phyloP scores from a whole-genome alignment of 2,329 filamentous ascomycete species.

The Didymella segeticola region DNA sequence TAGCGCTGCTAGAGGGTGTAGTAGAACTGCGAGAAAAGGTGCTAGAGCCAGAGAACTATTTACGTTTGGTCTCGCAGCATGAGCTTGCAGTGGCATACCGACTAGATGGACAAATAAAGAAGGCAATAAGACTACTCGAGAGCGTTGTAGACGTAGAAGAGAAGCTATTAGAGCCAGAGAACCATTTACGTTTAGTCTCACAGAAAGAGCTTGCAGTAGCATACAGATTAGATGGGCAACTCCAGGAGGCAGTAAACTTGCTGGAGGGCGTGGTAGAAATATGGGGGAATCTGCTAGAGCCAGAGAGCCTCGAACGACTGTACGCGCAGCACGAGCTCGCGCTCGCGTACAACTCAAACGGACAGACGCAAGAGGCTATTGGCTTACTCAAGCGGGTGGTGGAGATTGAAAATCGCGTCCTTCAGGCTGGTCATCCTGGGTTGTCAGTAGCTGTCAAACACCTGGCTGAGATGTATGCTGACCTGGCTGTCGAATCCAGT shows the following conservation, averaged over 20 bases:
- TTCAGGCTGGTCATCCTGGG: too few species aligned
- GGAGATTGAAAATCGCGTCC: too few species aligned
- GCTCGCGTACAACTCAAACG: too few species aligned
- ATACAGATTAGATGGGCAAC: constrained; percentile 8
- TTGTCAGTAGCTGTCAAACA: too few species aligned
- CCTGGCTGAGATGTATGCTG: too few species aligned
- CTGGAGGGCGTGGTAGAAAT: neutral
- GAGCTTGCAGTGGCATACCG: constrained; percentile 8
- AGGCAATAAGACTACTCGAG: constrained; percentile 15
- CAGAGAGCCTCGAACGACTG: neutral
- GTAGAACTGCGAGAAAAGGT: neutral
- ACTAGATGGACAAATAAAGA: constrained; percentile 12
- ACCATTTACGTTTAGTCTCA: constrained; percentile 1
- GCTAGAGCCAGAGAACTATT: neutral
- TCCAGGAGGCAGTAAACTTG: constrained; percentile 16
- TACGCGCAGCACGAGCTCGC: neutral
- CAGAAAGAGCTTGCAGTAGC: constrained; percentile 15
- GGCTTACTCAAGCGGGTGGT: too few species aligned
- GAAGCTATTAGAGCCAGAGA: neutral
- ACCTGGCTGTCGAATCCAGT: too few species aligned
- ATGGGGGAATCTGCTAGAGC: neutral
- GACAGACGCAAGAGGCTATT: too few species aligned
- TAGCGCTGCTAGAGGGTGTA: constrained; percentile 9
- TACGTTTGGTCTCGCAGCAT: constrained; percentile 9
- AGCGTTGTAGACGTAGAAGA: neutral